Base-by-base conservation (phyloP, 768 basidiomycete genomes). In the Tulasnella sp. region DNA sequence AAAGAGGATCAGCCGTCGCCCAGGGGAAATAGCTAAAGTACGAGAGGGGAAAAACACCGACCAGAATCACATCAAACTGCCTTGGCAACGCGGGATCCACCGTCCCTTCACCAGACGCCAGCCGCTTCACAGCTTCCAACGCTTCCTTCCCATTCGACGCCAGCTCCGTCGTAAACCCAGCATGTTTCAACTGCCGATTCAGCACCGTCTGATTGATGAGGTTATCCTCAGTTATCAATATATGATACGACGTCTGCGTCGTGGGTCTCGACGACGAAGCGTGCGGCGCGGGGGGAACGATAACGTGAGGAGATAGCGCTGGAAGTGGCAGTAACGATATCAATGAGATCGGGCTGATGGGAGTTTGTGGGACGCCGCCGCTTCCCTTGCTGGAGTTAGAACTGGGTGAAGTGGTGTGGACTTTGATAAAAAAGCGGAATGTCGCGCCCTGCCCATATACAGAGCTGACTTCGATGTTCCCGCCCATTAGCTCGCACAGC, bases 361-460 rank as follows among this genome's bases (percentile, higher is more conserved):
- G 15, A 21, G 9, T 22, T 2, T 15, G 21, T 24, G 53, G 44
- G 38, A 3, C n/a, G 41, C 34, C 38, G 11, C 11, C 12, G 10
- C 25, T 30, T 19, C 31, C 41, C 25, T 50, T 59, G 27, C 46
- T 29, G 21, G 46, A 48, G n/a, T n/a, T n/a, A n/a, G n/a, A n/a
- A n/a, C n/a, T n/a, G n/a, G n/a, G n/a, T n/a, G n/a, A n/a, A 7
- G 46, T 11, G 19, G 27, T n/a, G n/a, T 21, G 21, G 22, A 51
- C 46, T 49, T 50, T 31, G 15, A 75, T 67, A 63, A 68, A 74
- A 65, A 75, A 75, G 9, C 73, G 65, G 66, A 75, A 75, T 0
- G 71, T 68, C 25, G 68, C 63, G 3, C 72, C 72, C 60, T 71
- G 61, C 21, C 72, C 73, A 31, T 68, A 67, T 44, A 70, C 65